Evolutionary conservation across 148 eudicot genomes (phyloP).

Genomic region (Tetragonia tetragonoides): DNA sequence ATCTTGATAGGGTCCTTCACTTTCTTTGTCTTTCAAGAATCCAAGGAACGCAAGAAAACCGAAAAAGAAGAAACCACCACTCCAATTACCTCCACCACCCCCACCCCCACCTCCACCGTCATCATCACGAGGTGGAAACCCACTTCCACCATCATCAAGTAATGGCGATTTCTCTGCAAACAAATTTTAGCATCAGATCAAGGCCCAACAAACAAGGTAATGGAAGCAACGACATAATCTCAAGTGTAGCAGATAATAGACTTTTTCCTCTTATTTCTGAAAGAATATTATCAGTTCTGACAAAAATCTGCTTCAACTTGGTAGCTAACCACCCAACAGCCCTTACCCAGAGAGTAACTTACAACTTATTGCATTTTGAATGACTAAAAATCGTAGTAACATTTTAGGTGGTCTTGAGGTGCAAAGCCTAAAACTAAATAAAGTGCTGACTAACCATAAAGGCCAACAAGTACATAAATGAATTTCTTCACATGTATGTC

Average conservation of each 20-base stretch:
- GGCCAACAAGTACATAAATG: no score
- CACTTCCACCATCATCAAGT: conserved; percentile 41
- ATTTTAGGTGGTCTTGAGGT: no score
- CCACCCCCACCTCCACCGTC: conserved; percentile 38
- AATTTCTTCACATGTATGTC: no score
- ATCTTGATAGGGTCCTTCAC: conserved; percentile 25
- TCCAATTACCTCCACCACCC: conserved; percentile 37
- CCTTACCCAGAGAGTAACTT: no score
- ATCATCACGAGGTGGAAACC: conserved; percentile 40
- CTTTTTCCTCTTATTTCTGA: neutral
- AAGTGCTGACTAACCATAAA: no score
- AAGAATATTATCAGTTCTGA: neutral
- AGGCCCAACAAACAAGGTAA: neutral
- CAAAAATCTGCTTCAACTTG: no score
- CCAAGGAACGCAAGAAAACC: conserved; percentile 31
- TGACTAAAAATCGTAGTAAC: no score
- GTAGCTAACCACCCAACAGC: no score
- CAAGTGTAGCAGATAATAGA: neutral
- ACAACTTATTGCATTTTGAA: no score
- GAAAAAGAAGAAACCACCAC: conserved; percentile 31
- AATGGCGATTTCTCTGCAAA: conserved; percentile 33
- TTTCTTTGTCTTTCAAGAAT: conserved; percentile 36
- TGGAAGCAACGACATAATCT: neutral
- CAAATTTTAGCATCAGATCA: conserved; percentile 1
- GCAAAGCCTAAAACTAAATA: no score